A percentile compares a stretch with the other conserved stretches of the same genome.
Conservation (phyloP, 2,329 filamentous ascomycete species). For the Arthrobotrys entomopaga region DNA sequence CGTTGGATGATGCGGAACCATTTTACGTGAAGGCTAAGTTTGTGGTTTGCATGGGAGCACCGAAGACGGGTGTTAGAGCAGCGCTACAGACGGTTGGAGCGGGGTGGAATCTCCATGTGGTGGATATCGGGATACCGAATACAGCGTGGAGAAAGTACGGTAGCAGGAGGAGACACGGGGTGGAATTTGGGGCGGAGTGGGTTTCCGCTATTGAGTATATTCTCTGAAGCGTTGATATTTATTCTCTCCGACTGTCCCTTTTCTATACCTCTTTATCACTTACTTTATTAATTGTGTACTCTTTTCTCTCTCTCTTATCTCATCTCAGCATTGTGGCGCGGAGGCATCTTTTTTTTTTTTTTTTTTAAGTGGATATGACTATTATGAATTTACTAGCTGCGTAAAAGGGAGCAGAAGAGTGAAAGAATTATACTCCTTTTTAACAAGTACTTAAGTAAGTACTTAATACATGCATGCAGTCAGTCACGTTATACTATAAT, state of each 20-base stretch:
- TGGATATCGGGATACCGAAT: slow-evolving; percentile 84
- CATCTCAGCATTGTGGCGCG: slow-evolving; percentile 11
- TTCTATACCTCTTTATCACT: slow-evolving; percentile 61
- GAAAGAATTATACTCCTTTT: no score
- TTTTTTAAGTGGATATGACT: no score
- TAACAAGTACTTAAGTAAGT: no score
- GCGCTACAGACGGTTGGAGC: slow-evolving; percentile 67
- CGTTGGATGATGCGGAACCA: slow-evolving; percentile 75
- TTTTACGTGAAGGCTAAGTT: slow-evolving; percentile 84
- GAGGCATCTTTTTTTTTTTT: not conserved
- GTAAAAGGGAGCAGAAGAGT: no score
- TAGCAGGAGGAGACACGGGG: slow-evolving; percentile 80
- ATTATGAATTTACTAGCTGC: no score
- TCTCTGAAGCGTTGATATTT: slow-evolving; percentile 27
- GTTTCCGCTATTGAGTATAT: slow-evolving; percentile 73
- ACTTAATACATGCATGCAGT: no score
- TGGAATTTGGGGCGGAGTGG: slow-evolving; percentile 90
- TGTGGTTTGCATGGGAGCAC: slow-evolving; percentile 85
- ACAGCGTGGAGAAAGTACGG: slow-evolving; percentile 86
- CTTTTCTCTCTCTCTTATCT: not conserved
- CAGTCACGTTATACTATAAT: no score
- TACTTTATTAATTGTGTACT: slow-evolving; percentile 57
- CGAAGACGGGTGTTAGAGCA: slow-evolving; percentile 83
- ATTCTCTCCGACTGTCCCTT: not conserved
- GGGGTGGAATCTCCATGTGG: slow-evolving; percentile 81